Evolutionary conservation across 257 asterid genomes (phyloP).

Genomic region (Solanum rostratum): DNA sequence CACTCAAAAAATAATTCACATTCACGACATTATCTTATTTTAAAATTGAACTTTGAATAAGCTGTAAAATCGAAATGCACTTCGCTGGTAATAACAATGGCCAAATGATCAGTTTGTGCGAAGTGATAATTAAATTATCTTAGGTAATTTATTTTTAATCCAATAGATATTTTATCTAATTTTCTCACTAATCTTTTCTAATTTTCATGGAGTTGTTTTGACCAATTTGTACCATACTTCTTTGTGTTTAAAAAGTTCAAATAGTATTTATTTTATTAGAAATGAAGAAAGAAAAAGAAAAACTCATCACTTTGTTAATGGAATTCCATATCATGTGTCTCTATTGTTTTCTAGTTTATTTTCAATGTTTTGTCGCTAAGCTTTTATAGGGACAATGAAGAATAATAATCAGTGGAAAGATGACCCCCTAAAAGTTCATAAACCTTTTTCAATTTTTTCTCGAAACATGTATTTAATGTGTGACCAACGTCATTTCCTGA

Average conservation of each 20-base stretch:
- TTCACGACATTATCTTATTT: no score
- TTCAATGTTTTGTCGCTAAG: neutral
- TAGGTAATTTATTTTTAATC: no score
- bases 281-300: neutral
- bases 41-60: no score
- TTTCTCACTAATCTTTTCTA: no score
- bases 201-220: neutral
- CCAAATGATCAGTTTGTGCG: no score
- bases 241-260: neutral
- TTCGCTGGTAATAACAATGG: no score
- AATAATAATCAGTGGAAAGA: neutral
- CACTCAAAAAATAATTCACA: no score
- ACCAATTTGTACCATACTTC: neutral
- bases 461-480: neutral
- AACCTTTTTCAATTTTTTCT: neutral
- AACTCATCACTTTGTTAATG: neutral
- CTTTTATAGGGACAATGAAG: neutral
- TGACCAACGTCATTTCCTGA: neutral
- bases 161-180: neutral
- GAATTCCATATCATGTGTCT: neutral
- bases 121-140: no score
- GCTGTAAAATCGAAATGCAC: no score
- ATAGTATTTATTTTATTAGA: neutral
- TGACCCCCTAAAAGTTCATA: neutral
- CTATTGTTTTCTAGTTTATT: neutral